Evolutionary conservation across 768 basidiomycete species (phyloP).

Genomic region (Fistulinella prunicolor): DNA sequence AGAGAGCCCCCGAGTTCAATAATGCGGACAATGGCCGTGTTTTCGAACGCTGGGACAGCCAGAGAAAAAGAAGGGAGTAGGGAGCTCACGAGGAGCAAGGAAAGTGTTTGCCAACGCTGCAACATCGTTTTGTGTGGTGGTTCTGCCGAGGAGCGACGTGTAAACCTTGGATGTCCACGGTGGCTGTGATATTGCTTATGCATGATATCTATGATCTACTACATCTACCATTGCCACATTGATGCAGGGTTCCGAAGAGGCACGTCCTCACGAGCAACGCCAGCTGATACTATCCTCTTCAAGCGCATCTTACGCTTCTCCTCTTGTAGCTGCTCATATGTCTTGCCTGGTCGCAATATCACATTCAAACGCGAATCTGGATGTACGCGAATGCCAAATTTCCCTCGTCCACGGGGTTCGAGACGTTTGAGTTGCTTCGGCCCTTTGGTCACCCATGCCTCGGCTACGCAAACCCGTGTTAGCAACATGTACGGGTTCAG

Average conservation of each 20-base stretch:
- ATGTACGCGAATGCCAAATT: constrained; percentile 72
- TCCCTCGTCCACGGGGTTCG: constrained; percentile 83
- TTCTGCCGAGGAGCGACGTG: constrained; percentile 22
- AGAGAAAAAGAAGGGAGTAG: constrained; percentile 40
- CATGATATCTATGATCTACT: not conserved
- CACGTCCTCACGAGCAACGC: constrained; percentile 72
- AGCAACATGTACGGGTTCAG: not conserved
- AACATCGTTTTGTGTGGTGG: constrained; percentile 41
- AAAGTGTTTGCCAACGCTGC: constrained; percentile 42
- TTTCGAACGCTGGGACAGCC: constrained; percentile 67
- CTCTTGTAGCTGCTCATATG: constrained; percentile 61
- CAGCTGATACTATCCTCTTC: constrained; percentile 76
- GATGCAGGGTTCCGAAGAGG: constrained; percentile 73
- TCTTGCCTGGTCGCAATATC: constrained; percentile 78
- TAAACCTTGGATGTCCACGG: not conserved
- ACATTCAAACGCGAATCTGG: constrained; percentile 74
- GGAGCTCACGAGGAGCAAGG: constrained; percentile 44
- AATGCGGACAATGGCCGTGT: constrained; percentile 84
- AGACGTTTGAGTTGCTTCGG: constrained; percentile 57
- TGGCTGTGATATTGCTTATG: constrained; percentile 11
- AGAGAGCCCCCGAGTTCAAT: constrained; percentile 88
- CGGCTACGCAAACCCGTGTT: constrained; percentile 47
- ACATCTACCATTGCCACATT: constrained; percentile 70
- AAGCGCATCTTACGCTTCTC: constrained; percentile 65
- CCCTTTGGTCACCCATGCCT: constrained; percentile 94